A percentile compares a stretch with the other conserved stretches of the same genome.
Conservation (phyloP, 805 yeast genomes). For the Aciculoconidium aculeatum region DNA sequence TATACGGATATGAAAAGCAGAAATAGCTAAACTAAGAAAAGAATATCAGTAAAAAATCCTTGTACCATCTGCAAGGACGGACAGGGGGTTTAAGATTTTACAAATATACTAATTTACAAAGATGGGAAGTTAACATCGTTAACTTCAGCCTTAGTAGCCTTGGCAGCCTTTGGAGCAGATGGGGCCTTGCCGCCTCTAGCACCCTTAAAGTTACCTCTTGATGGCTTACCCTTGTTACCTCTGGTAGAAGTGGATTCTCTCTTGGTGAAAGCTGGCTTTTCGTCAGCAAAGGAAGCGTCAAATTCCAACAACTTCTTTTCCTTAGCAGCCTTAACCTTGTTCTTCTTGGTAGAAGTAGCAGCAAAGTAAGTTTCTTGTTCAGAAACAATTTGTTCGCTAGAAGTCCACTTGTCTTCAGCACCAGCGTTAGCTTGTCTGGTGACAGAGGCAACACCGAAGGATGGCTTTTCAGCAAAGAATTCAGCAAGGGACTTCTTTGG, state of each 20-base stretch:
- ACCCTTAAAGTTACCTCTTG: constrained; percentile 25
- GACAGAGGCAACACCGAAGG: constrained; percentile 31
- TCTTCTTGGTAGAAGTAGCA: constrained; percentile 60
- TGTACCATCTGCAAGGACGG: too few species aligned
- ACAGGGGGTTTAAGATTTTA: too few species aligned
- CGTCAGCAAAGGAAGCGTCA: constrained; percentile 65
- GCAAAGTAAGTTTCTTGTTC: constrained; percentile 54
- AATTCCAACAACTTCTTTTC: constrained; percentile 75
- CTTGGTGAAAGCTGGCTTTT: constrained; percentile 26
- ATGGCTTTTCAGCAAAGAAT: constrained; percentile 67
- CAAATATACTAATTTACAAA: constrained; percentile 33
- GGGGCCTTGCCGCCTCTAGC: constrained; percentile 12
- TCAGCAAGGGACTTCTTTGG: constrained; percentile 73
- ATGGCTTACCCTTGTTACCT: constrained; percentile 25
- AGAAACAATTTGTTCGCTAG: constrained; percentile 60
- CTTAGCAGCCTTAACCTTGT: constrained; percentile 70
- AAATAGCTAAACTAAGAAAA: too few species aligned
- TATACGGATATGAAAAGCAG: too few species aligned
- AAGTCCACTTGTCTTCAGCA: constrained; percentile 46
- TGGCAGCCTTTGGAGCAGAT: constrained; percentile 21
- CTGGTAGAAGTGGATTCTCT: constrained; percentile 30
- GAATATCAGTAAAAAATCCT: too few species aligned
- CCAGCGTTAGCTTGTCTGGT: constrained; percentile 54
- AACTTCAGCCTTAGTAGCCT: constrained; percentile 33
- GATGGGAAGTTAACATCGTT: constrained; percentile 72